Conservation (phyloP, 345 rosid species). For the Litchi chinensis region DNA sequence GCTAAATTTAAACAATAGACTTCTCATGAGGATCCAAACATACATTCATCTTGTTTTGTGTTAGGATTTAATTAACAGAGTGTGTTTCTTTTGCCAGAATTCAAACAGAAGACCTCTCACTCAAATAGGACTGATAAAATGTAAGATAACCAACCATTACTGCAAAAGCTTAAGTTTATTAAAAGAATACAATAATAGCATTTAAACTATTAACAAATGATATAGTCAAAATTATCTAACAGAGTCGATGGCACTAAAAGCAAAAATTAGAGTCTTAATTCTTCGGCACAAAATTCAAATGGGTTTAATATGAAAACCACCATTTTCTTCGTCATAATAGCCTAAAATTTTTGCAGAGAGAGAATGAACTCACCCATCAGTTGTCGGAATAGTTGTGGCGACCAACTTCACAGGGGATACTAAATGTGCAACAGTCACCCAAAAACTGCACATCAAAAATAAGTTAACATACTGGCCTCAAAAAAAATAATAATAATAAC, state of each 20-base stretch:
- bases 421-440: conserved; percentile 26
- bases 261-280: not conserved
- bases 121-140: not conserved
- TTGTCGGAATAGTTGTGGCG: conserved; percentile 23
- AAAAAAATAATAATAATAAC: not conserved
- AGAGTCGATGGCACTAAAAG: not conserved
- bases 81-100: not conserved
- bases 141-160: not conserved
- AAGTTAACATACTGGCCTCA: not conserved
- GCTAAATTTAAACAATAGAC: not conserved
- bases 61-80: not conserved
- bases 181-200: not conserved
- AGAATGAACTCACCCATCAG: conserved; percentile 36
- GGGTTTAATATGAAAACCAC: not conserved
- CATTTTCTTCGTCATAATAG: not conserved
- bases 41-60: not conserved
- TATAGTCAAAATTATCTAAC: not conserved
- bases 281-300: not conserved
- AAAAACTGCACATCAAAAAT: conserved; percentile 31
- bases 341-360: not conserved
- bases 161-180: not conserved
- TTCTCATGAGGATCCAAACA: not conserved
- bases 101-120: not conserved
- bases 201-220: not conserved
- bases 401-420: conserved; percentile 28